A percentile compares a stretch with the other conserved stretches of the same genome.
phyloP scores from a whole-genome alignment of 2,329 filamentous ascomycete species.

The Fusarium sp. region DNA sequence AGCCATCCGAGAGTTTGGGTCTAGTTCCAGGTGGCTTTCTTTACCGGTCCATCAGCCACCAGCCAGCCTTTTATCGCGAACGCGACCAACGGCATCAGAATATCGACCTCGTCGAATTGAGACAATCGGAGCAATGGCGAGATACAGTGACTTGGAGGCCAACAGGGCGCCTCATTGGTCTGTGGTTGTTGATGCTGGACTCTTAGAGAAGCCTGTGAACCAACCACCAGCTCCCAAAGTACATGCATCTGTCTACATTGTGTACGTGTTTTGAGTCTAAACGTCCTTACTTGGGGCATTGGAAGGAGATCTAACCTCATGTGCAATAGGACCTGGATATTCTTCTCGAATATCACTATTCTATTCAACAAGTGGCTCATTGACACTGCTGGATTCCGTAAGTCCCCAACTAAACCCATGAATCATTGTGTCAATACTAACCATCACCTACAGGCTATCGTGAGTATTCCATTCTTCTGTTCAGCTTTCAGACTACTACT shows the following conservation, averaged over 20 bases:
- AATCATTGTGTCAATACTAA: slow-evolving; percentile 14
- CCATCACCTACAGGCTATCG: slow-evolving; percentile 47
- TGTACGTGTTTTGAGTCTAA: slow-evolving; percentile 37
- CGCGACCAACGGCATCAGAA: slow-evolving; percentile 1
- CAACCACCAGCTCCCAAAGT: slow-evolving; percentile 29
- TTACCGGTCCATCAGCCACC: slow-evolving; percentile 17
- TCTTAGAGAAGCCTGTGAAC: slow-evolving; percentile 46
- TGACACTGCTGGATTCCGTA: slow-evolving; percentile 78
- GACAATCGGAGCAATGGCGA: slow-evolving; percentile 23
- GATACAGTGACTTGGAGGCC: slow-evolving; percentile 27
- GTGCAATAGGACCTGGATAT: slow-evolving; percentile 74
- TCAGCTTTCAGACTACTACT: not conserved
- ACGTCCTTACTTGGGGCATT: not conserved
- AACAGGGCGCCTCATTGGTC: slow-evolving; percentile 10
- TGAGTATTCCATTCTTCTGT: slow-evolving; percentile 35
- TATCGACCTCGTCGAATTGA: slow-evolving; percentile 3
- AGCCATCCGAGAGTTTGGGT: slow-evolving; percentile 22
- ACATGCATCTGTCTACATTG: slow-evolving; percentile 51
- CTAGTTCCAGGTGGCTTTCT: slow-evolving; percentile 25
- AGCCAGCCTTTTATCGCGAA: not conserved
- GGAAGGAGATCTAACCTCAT: slow-evolving; percentile 18
- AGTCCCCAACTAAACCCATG: slow-evolving; percentile 51
- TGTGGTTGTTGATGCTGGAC: not conserved
- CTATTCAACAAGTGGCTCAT: slow-evolving; percentile 94
- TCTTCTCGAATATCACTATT: slow-evolving; percentile 85